A percentile compares a stretch with the other conserved stretches of the same genome.
phyloP scores from a whole-genome alignment of 106 monocot genomes.

The Dioscorea dumetorum region DNA sequence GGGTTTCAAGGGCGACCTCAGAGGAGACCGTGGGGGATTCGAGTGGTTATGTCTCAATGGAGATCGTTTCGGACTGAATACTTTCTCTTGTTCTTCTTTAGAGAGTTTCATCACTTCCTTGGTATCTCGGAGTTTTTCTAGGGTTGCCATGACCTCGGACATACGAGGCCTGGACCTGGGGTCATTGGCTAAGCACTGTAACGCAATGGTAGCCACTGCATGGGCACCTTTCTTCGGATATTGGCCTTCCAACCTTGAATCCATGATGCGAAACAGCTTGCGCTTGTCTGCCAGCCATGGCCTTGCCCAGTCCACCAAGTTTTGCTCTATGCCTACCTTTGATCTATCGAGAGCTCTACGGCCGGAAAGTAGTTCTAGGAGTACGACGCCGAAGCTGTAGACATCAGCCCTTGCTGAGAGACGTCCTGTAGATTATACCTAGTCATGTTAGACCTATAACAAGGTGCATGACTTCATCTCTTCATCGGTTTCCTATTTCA shows the following conservation, averaged over 20 bases:
- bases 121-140: conserved; percentile 51
- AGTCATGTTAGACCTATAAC: not conserved
- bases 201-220: conserved; percentile 45
- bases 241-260: conserved; percentile 61
- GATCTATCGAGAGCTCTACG: conserved; percentile 59
- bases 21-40: too few relatives aligned
- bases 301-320: conserved; percentile 70
- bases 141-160: conserved; percentile 52
- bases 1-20: too few relatives aligned
- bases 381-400: conserved; percentile 86
- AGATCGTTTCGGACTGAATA: conserved; percentile 7
- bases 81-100: not conserved
- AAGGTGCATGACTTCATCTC: not conserved
- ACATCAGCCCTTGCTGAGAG: conserved; percentile 86
- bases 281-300: conserved; percentile 59
- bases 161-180: conserved; percentile 65
- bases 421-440: conserved; percentile 33
- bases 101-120: conserved; percentile 11
- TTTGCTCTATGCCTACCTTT: conserved; percentile 56
- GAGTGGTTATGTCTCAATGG: conserved; percentile 14
- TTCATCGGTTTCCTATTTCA: too few relatives aligned
- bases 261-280: conserved; percentile 68
- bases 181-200: conserved; percentile 47
- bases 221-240: conserved; percentile 71
- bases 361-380: conserved; percentile 74